Evolutionary conservation across 129 eudicot genomes (phyloP), one percentile per base, ranked within the genome.

Genomic region (Flaveria brownii): DNA sequence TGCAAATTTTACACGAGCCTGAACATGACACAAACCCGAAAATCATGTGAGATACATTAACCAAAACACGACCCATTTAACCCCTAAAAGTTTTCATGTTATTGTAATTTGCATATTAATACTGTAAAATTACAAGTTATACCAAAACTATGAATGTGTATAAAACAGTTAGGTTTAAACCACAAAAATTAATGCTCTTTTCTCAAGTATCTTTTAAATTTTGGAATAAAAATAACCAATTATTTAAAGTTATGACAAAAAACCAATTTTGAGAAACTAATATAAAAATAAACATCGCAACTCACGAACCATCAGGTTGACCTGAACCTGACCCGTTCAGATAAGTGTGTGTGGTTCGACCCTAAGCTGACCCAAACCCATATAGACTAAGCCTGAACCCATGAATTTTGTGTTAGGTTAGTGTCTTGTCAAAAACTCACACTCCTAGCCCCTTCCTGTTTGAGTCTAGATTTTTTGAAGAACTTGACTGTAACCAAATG

Each of bases 401-500:
- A 36, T 36, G 36, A 30, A 30, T 30, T 30, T 30, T 36, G 41
- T 36, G 41, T 36, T 36, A 36, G 41, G 67, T 60, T 25, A 18
- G 56, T 9, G 5, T 18, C 12, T 11, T 59, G 39, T 25, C 16
- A 23, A 6, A 23, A 9, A 22, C 12, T 59, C 16, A 22, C 65
- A 10, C 65, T 14, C 14, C 7, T 23, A 11, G 18, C 1, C n/a
- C 23, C 65, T 59, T 59, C 36, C 65, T 22, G 12, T 25, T 10
- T 22, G 16, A 59, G 36, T 22, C 16, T n/a, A 23, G 12, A 23
- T 59, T 25, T 59, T 17, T 23, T 59, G 6, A 59, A 59, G 65
- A 25, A 59, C 39, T 59, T 22, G 65, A 59, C 36, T 59, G 36
- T 56, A 73, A 50, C 67, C 50, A 43, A 60, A 72, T 56, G 22